Evolutionary conservation across 164 flowering plant species (phyloP).

Genomic region (Macadamia integrifolia): DNA sequence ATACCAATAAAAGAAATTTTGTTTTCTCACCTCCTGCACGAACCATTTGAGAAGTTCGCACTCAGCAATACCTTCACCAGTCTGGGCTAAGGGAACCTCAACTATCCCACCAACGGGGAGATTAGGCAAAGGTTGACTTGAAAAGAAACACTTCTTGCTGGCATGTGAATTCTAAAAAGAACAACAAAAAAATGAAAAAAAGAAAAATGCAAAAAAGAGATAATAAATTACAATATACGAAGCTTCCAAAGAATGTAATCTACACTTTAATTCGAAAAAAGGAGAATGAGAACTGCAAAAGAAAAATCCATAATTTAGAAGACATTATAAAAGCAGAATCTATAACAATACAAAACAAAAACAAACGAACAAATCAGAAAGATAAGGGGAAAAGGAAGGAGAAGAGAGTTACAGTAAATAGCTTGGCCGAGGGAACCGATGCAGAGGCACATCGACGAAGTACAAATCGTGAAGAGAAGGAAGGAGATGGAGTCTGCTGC

Average conservation of each 20-base stretch:
- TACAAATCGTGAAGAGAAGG: slow-evolving; percentile 9
- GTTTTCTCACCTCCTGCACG: slow-evolving; percentile 66
- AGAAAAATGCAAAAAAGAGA: no score
- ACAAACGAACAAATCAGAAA: neutral
- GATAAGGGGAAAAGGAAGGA: neutral
- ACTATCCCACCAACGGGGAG: slow-evolving; percentile 36
- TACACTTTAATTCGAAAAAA: no score
- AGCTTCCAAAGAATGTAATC: neutral
- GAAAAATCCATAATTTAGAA: neutral
- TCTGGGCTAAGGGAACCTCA: slow-evolving; percentile 89
- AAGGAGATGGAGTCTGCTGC: slow-evolving; percentile 8
- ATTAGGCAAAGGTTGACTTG: slow-evolving; percentile 47
- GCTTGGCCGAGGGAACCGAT: slow-evolving; percentile 4
- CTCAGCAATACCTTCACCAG: slow-evolving; percentile 99
- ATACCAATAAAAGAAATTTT: neutral
- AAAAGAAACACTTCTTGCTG: slow-evolving; percentile 31
- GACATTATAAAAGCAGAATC: neutral
- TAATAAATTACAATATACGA: neutral
- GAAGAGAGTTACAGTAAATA: slow-evolving; percentile 16
- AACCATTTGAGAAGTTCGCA: slow-evolving; percentile 97
- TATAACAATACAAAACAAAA: neutral
- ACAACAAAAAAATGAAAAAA: slow-evolving; percentile 15
- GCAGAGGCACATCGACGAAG: slow-evolving; percentile 4
- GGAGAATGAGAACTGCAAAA: neutral
- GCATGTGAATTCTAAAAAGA: slow-evolving; percentile 26